Percentiles rank a stretch among this genome's conserved stretches.
Evolutionary conservation across 768 basidiomycete species (phyloP).

Genomic region (Dentipellis sp.): DNA sequence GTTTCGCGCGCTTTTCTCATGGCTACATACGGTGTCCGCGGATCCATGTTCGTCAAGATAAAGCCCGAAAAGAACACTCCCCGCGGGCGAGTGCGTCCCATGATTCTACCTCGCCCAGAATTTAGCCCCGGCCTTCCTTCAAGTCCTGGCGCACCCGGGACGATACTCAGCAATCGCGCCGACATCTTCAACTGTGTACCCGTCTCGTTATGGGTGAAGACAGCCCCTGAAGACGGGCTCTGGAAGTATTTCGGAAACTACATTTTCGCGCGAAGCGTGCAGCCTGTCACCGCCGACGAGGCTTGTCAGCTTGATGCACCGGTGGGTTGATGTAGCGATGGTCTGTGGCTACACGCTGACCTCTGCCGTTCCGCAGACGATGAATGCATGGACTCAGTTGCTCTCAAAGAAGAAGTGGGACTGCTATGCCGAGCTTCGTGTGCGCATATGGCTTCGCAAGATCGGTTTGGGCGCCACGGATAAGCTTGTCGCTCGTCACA

Average conservation of each 20-base stretch:
- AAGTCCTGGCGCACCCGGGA: background rate
- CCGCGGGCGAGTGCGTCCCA: background rate
- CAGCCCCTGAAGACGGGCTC: background rate
- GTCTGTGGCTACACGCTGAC: background rate
- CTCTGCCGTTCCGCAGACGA: background rate
- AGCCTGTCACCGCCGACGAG: background rate
- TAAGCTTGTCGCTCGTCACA: background rate
- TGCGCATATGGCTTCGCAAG: background rate
- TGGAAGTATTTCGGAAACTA: background rate
- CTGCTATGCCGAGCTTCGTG: background rate
- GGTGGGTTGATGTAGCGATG: background rate
- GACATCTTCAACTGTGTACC: background rate
- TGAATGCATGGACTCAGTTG: background rate
- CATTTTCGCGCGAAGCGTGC: background rate
- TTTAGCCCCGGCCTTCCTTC: background rate
- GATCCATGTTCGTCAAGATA: background rate
- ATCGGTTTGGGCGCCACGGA: background rate
- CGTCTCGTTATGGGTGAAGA: background rate
- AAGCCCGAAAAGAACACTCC: background rate
- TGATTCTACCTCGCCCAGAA: background rate
- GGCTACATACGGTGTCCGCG: background rate
- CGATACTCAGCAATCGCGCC: background rate
- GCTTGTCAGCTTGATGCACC: background rate
- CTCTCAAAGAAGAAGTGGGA: background rate
- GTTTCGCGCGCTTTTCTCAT: background rate